A percentile compares a stretch with the other conserved stretches of the same genome.
phyloP scores from a whole-genome alignment of 2,329 filamentous ascomycete genomes.

The Pezicula rhizophila region DNA sequence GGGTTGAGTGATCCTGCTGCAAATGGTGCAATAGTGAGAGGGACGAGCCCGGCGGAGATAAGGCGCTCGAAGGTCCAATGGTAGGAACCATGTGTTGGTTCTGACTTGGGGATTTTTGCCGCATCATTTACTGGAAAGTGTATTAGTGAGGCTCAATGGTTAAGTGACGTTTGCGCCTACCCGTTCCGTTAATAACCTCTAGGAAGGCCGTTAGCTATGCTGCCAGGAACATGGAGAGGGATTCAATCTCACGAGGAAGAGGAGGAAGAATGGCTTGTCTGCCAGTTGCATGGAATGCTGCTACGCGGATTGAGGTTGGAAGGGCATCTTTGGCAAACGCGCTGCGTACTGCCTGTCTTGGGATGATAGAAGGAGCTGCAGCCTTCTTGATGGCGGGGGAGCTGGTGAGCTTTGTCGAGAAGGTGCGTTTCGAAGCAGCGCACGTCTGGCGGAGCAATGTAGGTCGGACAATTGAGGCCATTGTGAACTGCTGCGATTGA shows the following conservation, averaged over 20 bases:
- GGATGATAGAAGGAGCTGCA: slow-evolving; percentile 16
- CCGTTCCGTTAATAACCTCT: slow-evolving; percentile 71
- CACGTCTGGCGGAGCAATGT: slow-evolving; percentile 41
- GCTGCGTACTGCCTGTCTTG: slow-evolving; percentile 18
- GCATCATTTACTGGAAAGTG: slow-evolving; percentile 71
- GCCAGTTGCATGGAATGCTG: slow-evolving; percentile 82
- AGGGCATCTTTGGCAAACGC: slow-evolving; percentile 34
- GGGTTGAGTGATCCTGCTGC: slow-evolving; percentile 89
- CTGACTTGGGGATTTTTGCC: slow-evolving; percentile 63
- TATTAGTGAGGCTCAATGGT: slow-evolving; percentile 15
- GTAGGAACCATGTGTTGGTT: slow-evolving; percentile 84
- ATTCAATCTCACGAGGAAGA: slow-evolving; percentile 65
- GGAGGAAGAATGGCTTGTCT: slow-evolving; percentile 73
- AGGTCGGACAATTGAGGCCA: slow-evolving; percentile 48
- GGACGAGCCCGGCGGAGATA: slow-evolving; percentile 74
- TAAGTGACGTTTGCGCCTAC: slow-evolving; percentile 41
- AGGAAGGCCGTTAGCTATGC: slow-evolving; percentile 36
- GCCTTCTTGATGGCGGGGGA: slow-evolving; percentile 28
- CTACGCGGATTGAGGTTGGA: slow-evolving; percentile 44
- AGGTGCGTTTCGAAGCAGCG: slow-evolving; percentile 35
- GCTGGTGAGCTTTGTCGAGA: slow-evolving; percentile 33
- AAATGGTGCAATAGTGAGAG: slow-evolving; percentile 85
- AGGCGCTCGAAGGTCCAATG: slow-evolving; percentile 97
- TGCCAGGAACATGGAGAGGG: neutral
- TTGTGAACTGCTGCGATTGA: slow-evolving; percentile 24